Base-by-base conservation (phyloP, 768 basidiomycete genomes). In the Panaeolus papilionaceus region DNA sequence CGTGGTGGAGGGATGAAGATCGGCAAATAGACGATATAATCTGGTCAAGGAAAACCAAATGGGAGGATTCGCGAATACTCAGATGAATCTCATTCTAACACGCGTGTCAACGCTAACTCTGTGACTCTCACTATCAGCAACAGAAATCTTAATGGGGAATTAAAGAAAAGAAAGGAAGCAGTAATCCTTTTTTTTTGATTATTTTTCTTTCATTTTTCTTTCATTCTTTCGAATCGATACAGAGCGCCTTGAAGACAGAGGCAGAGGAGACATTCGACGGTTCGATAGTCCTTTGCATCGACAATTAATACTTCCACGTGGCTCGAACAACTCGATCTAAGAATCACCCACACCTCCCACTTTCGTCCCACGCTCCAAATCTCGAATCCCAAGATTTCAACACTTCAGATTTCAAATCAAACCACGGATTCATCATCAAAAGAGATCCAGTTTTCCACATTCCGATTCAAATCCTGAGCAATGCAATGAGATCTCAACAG, bases 1-100 rank as follows among this genome's bases (percentile, higher is more conserved):
- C 75, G 75, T 79, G 76, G 72, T 73, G 70, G 70, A 75, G 54
- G 74, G 78, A 79, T 80, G 79, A 79, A 82, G 84, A 84, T 84
- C 80, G 79, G 80, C 76, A 79, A 71, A 75, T 70, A 68, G 64
- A 67, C 45, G 70, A 72, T 72, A 73, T 70, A 70, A 76, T 74
- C 73, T 75, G 71, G 70, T 72, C 70, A 62, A 51, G 10, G 33
- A 33, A 51, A 73, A 72, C 72, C 70, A 72, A 70, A 70, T 70
- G 71, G 71, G 71, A 75, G 76, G 78, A 78, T 79, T 77, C 77
- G 77, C 77, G 76, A 76, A 69, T 71, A 71, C 76, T 71, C 69
- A 78, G 73, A 78, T 78, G 76, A 74, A 76, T 74, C 74, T 58
- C 54, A 33, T 28, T 23, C 20, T 71, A 72, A 65, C 68, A 66